Percentiles rank a stretch among this genome's conserved stretches.
These are phyloP conservation scores for Fomitopsis schrenkii DNA, from an alignment of 1,284 basidiomycete genomes.

Conservation along the genomic window DNA sequence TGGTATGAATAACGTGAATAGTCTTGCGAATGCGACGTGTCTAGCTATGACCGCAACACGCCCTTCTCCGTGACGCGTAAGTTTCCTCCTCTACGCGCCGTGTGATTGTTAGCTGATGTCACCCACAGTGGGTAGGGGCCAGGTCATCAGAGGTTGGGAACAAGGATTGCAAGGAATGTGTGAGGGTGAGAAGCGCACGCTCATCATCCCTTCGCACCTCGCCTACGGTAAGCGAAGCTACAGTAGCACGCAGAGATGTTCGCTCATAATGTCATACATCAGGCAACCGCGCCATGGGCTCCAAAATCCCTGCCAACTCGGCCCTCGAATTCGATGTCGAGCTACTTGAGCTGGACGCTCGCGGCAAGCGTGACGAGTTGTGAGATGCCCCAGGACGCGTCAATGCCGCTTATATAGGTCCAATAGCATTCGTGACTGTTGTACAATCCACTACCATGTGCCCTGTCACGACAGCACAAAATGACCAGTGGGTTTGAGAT, in stretches of 20 bases:
- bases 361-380: conserved; percentile 34
- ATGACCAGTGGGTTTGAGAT: neutral
- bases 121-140: conserved; percentile 66
- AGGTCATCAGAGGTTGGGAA: conserved; percentile 85
- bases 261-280: neutral
- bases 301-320: conserved; percentile 78
- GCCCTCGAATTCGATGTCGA: conserved; percentile 90
- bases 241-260: neutral
- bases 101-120: neutral
- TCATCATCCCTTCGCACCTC: conserved; percentile 76
- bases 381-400: conserved; percentile 13
- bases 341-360: conserved; percentile 51
- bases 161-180: conserved; percentile 84
- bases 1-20: neutral
- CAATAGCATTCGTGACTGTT: neutral
- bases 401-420: neutral
- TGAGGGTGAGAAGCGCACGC: conserved; percentile 84
- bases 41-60: conserved; percentile 58
- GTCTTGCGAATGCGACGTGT: neutral
- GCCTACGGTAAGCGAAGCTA: conserved; percentile 69
- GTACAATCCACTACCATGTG: neutral
- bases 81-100: conserved; percentile 18
- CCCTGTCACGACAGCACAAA: neutral
- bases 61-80: conserved; percentile 70
- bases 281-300: conserved; percentile 77